phyloP scores from a whole-genome alignment of 192 early-diverging fungal genomes.

The Coemansia aciculifera region DNA sequence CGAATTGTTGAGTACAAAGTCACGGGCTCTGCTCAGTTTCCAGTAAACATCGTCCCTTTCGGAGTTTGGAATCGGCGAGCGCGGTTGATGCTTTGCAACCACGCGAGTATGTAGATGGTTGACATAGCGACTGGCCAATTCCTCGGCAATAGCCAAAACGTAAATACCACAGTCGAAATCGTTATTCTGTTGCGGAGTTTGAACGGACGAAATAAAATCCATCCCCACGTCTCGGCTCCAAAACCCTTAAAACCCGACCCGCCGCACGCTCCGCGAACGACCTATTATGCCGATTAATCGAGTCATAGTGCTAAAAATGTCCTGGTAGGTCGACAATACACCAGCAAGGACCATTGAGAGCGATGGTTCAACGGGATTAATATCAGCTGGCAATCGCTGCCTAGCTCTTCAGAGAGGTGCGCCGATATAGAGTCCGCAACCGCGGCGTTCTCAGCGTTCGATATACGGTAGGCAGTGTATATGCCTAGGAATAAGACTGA shows the following conservation, averaged over 20 bases:
- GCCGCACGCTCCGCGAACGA: slow-evolving; percentile 53
- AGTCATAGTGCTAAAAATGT: slow-evolving; percentile 57
- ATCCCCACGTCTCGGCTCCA: slow-evolving; percentile 41
- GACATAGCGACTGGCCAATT: slow-evolving; percentile 48
- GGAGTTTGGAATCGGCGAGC: background rate
- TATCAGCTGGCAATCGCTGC: slow-evolving; percentile 33
- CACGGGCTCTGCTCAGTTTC: slow-evolving; percentile 18
- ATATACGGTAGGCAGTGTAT: slow-evolving; percentile 55
- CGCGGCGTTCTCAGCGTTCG: slow-evolving; percentile 43
- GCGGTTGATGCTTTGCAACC: background rate
- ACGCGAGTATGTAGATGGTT: slow-evolving; percentile 25
- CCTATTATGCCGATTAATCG: slow-evolving; percentile 47
- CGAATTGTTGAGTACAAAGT: too few species aligned
- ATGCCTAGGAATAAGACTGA: slow-evolving; percentile 49
- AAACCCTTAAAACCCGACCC: slow-evolving; percentile 38
- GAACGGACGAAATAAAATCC: slow-evolving; percentile 56
- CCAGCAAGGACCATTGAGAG: slow-evolving; percentile 52
- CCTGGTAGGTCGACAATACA: slow-evolving; percentile 51
- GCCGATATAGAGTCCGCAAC: slow-evolving; percentile 46
- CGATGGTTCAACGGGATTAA: slow-evolving; percentile 54
- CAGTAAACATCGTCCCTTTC: slow-evolving; percentile 8
- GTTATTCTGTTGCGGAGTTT: slow-evolving; percentile 58
- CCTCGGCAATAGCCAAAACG: slow-evolving; percentile 52
- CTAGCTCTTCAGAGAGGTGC: slow-evolving; percentile 42
- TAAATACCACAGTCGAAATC: slow-evolving; percentile 55